A percentile compares a stretch with the other conserved stretches of the same genome.
phyloP scores from a whole-genome alignment of 257 asterid species.

The Penstemon barbatus region DNA sequence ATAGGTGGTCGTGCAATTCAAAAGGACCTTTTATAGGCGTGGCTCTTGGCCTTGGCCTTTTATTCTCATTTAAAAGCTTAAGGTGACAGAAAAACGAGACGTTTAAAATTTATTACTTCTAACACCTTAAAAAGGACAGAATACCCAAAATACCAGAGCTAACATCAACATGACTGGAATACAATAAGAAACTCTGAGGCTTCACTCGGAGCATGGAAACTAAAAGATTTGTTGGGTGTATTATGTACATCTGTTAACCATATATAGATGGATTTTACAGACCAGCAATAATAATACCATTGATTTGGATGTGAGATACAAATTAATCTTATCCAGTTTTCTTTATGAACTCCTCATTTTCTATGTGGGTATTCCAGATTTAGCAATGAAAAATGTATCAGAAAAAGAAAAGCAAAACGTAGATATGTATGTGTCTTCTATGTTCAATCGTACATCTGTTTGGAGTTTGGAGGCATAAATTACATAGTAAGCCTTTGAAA shows the following conservation, averaged over 20 bases:
- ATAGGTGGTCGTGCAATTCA: too few relatives aligned
- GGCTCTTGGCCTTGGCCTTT: too few relatives aligned
- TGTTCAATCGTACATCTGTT: constrained; percentile 1
- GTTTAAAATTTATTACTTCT: too few relatives aligned
- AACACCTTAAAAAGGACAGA: background rate
- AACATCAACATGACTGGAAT: background rate
- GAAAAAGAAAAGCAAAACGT: background rate
- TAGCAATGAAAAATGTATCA: background rate
- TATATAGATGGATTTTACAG: background rate
- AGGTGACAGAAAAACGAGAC: too few relatives aligned
- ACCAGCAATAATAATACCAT: background rate
- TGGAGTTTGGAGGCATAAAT: background rate
- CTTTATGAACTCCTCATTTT: background rate
- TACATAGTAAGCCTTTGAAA: background rate
- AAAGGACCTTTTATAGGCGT: too few relatives aligned
- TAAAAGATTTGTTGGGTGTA: background rate
- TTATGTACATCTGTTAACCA: background rate
- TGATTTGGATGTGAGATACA: background rate
- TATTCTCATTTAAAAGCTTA: too few relatives aligned
- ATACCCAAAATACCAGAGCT: background rate
- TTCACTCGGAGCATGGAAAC: background rate
- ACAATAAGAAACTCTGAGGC: constrained; percentile 8
- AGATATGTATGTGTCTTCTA: background rate
- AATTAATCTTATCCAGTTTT: too few relatives aligned
- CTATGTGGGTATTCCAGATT: background rate